These are phyloP conservation scores for Globisporangium canariense DNA, from an alignment of 352 stramenopile genomes.

Conservation along the genomic window DNA sequence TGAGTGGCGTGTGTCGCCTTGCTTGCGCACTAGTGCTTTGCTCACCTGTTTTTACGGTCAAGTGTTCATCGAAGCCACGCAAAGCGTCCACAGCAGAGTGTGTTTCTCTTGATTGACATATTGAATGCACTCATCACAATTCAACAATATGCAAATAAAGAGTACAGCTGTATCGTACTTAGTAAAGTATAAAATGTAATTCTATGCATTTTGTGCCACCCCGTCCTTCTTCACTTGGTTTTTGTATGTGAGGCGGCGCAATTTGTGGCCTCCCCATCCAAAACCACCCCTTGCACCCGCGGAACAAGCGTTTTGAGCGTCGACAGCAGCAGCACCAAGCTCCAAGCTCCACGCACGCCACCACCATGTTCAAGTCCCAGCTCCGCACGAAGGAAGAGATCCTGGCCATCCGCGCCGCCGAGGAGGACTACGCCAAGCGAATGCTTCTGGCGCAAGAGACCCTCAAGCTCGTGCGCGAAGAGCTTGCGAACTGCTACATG, in stretches of 20 bases:
- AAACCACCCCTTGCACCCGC: conserved; percentile 20
- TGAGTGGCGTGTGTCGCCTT: not conserved
- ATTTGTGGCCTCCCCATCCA: conserved; percentile 19
- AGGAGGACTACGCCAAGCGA: conserved; percentile 77
- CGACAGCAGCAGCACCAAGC: conserved; percentile 6
- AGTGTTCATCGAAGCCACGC: conserved; percentile 3
- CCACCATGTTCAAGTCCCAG: conserved; percentile 59
- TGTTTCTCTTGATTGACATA: conserved; percentile 3
- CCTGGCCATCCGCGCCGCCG: conserved; percentile 67
- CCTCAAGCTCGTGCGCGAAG: conserved; percentile 82
- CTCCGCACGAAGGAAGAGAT: conserved; percentile 84
- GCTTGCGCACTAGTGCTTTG: not conserved
- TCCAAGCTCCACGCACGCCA: not conserved
- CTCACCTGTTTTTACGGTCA: not conserved
- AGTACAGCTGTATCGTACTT: conserved; percentile 8
- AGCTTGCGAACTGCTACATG: conserved; percentile 86
- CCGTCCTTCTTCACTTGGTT: conserved; percentile 4
- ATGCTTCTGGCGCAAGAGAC: conserved; percentile 71
- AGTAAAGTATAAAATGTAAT: not conserved
- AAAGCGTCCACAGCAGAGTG: conserved; percentile 2
- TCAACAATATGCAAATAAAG: not conserved
- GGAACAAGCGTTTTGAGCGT: conserved; percentile 13
- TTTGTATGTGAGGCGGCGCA: conserved; percentile 19
- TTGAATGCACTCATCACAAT: not conserved
- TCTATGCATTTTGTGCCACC: not conserved